Conservation (phyloP, 306 rosid genomes). For the Cicer pinnatifidum region DNA sequence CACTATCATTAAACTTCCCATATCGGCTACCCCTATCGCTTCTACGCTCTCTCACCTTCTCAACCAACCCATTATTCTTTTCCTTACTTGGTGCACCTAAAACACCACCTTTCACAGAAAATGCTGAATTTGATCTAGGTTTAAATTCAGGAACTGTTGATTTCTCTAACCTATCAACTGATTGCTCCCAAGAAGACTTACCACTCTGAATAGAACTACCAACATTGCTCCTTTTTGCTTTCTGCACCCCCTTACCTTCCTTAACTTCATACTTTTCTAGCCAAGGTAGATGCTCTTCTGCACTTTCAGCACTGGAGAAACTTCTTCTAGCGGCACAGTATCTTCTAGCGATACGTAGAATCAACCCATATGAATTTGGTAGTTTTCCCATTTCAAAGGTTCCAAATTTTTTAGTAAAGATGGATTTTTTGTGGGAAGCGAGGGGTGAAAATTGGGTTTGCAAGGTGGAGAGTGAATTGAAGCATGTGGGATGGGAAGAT, state of each 20-base stretch:
- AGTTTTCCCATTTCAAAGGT: constrained; percentile 37
- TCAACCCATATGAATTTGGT: constrained; percentile 41
- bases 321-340: constrained; percentile 51
- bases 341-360: constrained; percentile 49
- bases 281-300: constrained; percentile 72
- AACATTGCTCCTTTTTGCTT: constrained; percentile 21
- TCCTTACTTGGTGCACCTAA: constrained; percentile 40
- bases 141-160: constrained; percentile 44
- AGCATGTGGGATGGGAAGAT: constrained; percentile 63
- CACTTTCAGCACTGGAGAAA: constrained; percentile 47
- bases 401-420: constrained; percentile 44
- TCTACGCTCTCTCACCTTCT: constrained; percentile 46
- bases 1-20: constrained; percentile 49
- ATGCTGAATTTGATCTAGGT: constrained; percentile 31
- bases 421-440: constrained; percentile 49
- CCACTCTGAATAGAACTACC: constrained; percentile 46
- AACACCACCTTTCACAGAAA: constrained; percentile 41
- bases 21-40: constrained; percentile 41
- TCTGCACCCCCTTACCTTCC: constrained; percentile 38
- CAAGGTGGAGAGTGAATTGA: constrained; percentile 43
- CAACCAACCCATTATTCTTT: constrained; percentile 43
- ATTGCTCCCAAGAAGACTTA: constrained; percentile 65
- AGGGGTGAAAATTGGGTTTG: constrained; percentile 52
- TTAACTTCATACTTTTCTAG: constrained; percentile 50
- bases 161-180: constrained; percentile 55